phyloP scores from a whole-genome alignment of 768 basidiomycete species.

The Paxillus involutus region DNA sequence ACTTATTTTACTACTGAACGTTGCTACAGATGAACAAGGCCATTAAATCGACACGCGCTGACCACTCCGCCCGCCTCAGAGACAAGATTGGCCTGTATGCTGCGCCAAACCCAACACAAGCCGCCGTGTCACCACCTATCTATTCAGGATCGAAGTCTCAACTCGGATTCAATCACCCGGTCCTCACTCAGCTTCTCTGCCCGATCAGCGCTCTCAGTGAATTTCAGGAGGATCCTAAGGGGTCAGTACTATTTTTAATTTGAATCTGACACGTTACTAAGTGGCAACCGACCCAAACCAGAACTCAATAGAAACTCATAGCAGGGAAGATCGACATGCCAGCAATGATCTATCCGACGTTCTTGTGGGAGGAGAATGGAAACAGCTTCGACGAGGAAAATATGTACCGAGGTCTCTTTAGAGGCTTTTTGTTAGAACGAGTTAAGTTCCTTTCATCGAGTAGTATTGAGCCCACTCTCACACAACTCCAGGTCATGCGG shows the following conservation, averaged over 20 bases:
- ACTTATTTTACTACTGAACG: not conserved
- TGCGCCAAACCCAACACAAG: not conserved
- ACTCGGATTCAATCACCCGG: constrained; percentile 5
- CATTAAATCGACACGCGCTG: not conserved
- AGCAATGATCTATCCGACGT: not conserved
- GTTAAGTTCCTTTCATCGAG: not conserved
- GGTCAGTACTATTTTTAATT: not conserved
- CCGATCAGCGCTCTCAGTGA: not conserved
- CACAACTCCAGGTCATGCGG: not conserved
- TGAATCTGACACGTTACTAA: not conserved
- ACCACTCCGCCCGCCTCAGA: not conserved
- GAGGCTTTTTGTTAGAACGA: not conserved
- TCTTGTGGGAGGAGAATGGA: constrained; percentile 2
- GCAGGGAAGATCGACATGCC: constrained; percentile 1
- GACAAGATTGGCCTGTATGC: not conserved
- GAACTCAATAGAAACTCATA: not conserved
- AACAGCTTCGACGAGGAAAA: not conserved
- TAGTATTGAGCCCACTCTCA: not conserved
- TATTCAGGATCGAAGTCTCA: not conserved
- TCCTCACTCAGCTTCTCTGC: not conserved
- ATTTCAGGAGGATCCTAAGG: not conserved
- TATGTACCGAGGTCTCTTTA: constrained; percentile 1
- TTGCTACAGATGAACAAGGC: not conserved
- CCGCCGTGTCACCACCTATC: not conserved
- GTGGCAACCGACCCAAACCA: not conserved